Evolutionary conservation across 148 eudicot genomes (phyloP).

Genomic region (Gaultheria prostrata): DNA sequence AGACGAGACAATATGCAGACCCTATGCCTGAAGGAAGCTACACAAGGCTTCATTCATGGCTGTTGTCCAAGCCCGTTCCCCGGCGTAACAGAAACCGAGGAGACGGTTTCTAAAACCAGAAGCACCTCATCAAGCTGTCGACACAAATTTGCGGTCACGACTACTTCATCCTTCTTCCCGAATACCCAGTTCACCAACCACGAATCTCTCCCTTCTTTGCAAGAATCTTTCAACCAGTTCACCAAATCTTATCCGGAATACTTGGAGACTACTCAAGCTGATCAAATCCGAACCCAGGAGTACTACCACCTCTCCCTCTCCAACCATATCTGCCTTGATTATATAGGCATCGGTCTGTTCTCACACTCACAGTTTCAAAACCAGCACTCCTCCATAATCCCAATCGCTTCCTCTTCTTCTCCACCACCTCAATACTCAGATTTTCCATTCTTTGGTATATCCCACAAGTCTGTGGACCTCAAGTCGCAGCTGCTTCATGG

Average conservation of each 20-base stretch:
- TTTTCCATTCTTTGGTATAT: slow-evolving; percentile 58
- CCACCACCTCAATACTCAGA: slow-evolving; percentile 39
- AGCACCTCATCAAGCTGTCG: slow-evolving; percentile 56
- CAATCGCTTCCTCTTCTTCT: slow-evolving; percentile 44
- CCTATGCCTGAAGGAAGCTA: slow-evolving; percentile 48
- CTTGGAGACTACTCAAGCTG: slow-evolving; percentile 49
- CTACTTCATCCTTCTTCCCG: slow-evolving; percentile 64
- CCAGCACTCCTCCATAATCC: slow-evolving; percentile 26
- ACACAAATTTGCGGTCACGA: slow-evolving; percentile 41
- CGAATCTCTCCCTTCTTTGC: slow-evolving; percentile 68
- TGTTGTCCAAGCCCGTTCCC: slow-evolving; percentile 53
- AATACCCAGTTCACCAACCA: slow-evolving; percentile 67
- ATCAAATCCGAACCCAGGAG: slow-evolving; percentile 60
- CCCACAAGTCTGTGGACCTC: slow-evolving; percentile 60
- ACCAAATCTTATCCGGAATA: slow-evolving; percentile 62
- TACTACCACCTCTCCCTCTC: slow-evolving; percentile 66
- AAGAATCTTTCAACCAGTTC: slow-evolving; percentile 67
- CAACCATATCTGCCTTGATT: slow-evolving; percentile 77
- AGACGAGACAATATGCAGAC: slow-evolving; percentile 44
- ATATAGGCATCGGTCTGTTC: slow-evolving; percentile 83
- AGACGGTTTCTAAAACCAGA: slow-evolving; percentile 28
- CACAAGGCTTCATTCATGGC: slow-evolving; percentile 46
- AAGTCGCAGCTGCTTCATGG: slow-evolving; percentile 55
- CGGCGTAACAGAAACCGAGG: slow-evolving; percentile 31
- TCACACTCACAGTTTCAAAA: slow-evolving; percentile 71